These are phyloP conservation scores for Hyphodiscus hymeniophilus DNA, from an alignment of 495 filamentous ascomycete species.

Conservation along the genomic window DNA sequence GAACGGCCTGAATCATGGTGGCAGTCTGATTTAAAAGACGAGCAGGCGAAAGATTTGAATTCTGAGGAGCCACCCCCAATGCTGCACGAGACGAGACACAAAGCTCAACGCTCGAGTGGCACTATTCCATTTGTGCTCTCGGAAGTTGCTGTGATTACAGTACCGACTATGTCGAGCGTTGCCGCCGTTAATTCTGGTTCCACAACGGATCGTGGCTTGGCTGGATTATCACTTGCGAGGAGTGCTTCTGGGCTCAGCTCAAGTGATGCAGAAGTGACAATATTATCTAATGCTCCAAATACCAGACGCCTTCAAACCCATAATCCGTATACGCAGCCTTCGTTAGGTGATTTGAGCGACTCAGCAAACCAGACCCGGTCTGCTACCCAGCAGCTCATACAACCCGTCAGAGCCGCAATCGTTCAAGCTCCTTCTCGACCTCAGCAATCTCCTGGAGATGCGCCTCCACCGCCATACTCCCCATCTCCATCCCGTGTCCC, in stretches of 20 bases:
- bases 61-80: conserved; percentile 5
- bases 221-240: background rate
- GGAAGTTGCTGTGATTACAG: conserved; percentile 2
- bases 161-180: background rate
- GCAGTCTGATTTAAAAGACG: conserved; percentile 10
- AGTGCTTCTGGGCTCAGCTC: conserved; percentile 4
- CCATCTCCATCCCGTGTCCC: conserved; percentile 17
- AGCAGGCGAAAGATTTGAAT: conserved; percentile 4
- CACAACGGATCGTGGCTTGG: conserved; percentile 1
- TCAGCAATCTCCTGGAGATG: background rate
- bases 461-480: conserved; percentile 25
- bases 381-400: background rate
- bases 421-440: background rate
- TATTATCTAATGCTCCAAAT: conserved; percentile 10
- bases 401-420: background rate
- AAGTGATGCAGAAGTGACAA: conserved; percentile 15
- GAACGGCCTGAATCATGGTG: conserved; percentile 19
- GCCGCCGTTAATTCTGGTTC: background rate
- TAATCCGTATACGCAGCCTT: conserved; percentile 28
- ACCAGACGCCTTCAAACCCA: conserved; percentile 21
- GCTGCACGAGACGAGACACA: conserved; percentile 15
- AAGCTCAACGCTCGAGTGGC: conserved; percentile 12
- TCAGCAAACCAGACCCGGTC: conserved; percentile 11
- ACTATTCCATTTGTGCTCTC: conserved; percentile 18
- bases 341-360: conserved; percentile 2